phyloP scores from a whole-genome alignment of 2,329 filamentous ascomycete species.

The Botrytis medusae region DNA sequence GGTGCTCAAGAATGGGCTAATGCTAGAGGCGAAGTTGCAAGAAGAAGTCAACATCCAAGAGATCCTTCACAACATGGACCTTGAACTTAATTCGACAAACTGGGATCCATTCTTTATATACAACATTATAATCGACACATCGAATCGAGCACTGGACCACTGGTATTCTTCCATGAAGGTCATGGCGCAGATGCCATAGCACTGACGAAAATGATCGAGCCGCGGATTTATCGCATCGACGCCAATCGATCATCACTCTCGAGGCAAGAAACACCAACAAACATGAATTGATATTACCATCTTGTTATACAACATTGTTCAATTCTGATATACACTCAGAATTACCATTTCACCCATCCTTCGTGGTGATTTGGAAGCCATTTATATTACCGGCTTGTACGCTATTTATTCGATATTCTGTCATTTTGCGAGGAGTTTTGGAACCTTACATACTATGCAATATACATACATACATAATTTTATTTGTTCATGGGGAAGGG shows the following conservation, averaged over 20 bases:
- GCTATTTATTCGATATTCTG: conserved; percentile 1
- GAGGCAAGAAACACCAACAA: not conserved
- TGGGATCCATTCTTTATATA: not conserved
- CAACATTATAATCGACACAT: not conserved
- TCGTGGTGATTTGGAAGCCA: not conserved
- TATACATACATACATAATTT: conserved; percentile 19
- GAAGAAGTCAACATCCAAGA: conserved; percentile 43
- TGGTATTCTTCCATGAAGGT: not conserved
- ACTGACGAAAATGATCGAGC: not conserved
- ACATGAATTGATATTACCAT: not conserved
- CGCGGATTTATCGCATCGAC: not conserved
- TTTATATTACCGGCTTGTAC: conserved; percentile 10
- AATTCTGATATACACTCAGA: conserved; percentile 2
- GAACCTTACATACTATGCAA: not conserved
- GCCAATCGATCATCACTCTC: not conserved
- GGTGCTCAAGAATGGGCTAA: conserved; percentile 53
- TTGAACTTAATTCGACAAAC: conserved; percentile 30
- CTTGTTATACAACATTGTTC: not conserved
- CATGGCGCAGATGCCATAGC: not conserved
- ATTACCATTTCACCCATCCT: not conserved
- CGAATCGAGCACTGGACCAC: not conserved
- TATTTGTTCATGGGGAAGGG: conserved; percentile 18
- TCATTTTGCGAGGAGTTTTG: conserved; percentile 7
- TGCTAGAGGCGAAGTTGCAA: conserved; percentile 47
- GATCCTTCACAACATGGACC: conserved; percentile 46